Evolutionary conservation across 257 asterid species (phyloP).

Genomic region (Nicotiana knightiana): DNA sequence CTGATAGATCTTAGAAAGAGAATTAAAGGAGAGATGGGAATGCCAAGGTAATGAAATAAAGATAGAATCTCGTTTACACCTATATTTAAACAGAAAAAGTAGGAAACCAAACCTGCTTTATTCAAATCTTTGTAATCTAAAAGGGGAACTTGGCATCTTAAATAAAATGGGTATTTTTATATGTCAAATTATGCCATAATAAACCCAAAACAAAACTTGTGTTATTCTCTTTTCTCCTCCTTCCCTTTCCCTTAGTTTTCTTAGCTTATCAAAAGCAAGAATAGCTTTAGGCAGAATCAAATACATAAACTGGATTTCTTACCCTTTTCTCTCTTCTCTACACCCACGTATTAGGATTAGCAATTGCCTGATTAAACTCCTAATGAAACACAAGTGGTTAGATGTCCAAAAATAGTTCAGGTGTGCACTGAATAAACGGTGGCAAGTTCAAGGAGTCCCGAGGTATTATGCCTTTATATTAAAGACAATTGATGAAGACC

Average conservation of each 20-base stretch:
- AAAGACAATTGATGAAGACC: neutral
- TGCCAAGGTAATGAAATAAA: neutral
- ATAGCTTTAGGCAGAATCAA: neutral
- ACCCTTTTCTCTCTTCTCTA: neutral
- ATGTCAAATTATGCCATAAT: neutral
- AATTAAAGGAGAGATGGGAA: neutral
- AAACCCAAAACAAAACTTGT: neutral
- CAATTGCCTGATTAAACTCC: neutral
- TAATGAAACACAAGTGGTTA: neutral
- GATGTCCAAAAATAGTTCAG: neutral
- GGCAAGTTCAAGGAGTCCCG: no score
- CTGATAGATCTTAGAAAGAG: neutral
- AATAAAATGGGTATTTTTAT: neutral
- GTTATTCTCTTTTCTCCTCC: neutral
- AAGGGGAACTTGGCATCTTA: neutral
- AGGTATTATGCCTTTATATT: no score
- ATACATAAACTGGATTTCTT: neutral
- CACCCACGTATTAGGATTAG: neutral
- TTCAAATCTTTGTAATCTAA: neutral
- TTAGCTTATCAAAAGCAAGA: neutral
- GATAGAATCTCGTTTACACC: neutral
- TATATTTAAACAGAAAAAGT: neutral
- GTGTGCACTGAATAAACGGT: no score
- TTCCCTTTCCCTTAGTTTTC: neutral
- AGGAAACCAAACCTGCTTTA: neutral